A percentile compares a stretch with the other conserved stretches of the same genome.
Conservation (phyloP, 148 eudicot genomes). For the Spergularia marina region DNA sequence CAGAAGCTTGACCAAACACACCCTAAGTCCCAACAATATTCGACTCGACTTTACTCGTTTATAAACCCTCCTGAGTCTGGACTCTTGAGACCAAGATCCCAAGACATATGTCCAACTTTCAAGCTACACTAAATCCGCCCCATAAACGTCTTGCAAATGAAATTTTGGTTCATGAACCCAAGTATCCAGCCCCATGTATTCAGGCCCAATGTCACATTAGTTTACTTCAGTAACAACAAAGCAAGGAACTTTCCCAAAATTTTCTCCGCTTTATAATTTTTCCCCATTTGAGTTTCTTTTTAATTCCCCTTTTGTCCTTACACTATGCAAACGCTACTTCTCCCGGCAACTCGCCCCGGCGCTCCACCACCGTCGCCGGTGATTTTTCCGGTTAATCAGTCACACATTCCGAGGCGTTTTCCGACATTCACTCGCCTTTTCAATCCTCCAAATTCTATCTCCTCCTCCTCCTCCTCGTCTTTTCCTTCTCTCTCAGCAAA, state of each 20-base stretch:
- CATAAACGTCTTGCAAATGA: too few species aligned
- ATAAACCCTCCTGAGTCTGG: too few species aligned
- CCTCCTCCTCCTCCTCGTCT: constrained; percentile 27
- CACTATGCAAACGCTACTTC: constrained; percentile 66
- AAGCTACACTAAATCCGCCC: too few species aligned
- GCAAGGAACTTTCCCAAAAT: neutral
- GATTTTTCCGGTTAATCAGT: constrained; percentile 5
- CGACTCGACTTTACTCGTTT: too few species aligned
- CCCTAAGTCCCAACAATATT: too few species aligned
- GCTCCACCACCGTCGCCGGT: constrained; percentile 33
- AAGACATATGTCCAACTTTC: too few species aligned
- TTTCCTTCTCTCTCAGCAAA: constrained; percentile 23
- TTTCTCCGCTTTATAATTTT: neutral
- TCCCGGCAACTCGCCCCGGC: constrained; percentile 66
- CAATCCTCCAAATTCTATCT: constrained; percentile 31
- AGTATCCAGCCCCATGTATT: too few species aligned
- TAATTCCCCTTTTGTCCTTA: neutral
- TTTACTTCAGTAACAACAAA: neutral
- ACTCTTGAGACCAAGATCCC: too few species aligned
- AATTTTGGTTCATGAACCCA: too few species aligned
- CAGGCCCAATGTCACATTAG: too few species aligned
- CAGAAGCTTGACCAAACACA: too few species aligned
- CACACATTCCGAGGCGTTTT: neutral
- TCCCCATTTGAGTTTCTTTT: neutral
- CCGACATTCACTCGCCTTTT: constrained; percentile 12